phyloP scores from a whole-genome alignment of 345 rosid genomes.

The Chamaenerion angustifolium region DNA sequence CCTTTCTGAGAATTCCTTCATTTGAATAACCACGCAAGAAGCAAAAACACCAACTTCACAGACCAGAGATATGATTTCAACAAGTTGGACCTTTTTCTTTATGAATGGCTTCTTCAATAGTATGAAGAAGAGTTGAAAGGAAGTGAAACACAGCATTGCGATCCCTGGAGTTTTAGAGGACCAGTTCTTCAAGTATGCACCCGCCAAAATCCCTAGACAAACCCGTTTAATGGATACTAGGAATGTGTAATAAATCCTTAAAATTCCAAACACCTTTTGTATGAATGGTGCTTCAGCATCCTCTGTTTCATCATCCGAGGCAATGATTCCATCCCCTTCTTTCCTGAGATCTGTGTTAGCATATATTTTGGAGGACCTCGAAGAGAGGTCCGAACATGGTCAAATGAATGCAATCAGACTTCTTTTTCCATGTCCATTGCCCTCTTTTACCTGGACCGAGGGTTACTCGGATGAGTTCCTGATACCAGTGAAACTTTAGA shows the following conservation, averaged over 20 bases:
- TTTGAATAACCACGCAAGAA: constrained; percentile 32
- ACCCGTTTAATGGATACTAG: constrained; percentile 52
- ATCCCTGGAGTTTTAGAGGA: constrained; percentile 36
- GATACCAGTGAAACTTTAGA: constrained; percentile 73
- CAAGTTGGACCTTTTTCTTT: constrained; percentile 79
- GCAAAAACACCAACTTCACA: constrained; percentile 50
- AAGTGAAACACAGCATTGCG: constrained; percentile 44
- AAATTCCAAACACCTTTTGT: constrained; percentile 80
- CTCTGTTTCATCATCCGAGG: constrained; percentile 86
- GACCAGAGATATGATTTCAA: constrained; percentile 55
- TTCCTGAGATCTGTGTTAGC: constrained; percentile 66
- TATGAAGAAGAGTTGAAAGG: constrained; percentile 78
- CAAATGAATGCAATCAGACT: constrained; percentile 25
- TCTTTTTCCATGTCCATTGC: constrained; percentile 62
- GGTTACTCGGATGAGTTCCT: constrained; percentile 64
- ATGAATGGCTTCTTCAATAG: constrained; percentile 87
- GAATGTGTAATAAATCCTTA: constrained; percentile 79
- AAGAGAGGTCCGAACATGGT: constrained; percentile 59
- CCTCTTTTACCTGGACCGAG: constrained; percentile 55
- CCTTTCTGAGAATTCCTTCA: constrained; percentile 23
- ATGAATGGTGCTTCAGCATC: constrained; percentile 91
- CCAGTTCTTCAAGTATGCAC: constrained; percentile 37
- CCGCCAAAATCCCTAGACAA: constrained; percentile 50
- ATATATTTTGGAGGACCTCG: constrained; percentile 91
- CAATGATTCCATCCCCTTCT: constrained; percentile 54